Conservation (phyloP, 306 rosid species). For the Fagus sylvatica region DNA sequence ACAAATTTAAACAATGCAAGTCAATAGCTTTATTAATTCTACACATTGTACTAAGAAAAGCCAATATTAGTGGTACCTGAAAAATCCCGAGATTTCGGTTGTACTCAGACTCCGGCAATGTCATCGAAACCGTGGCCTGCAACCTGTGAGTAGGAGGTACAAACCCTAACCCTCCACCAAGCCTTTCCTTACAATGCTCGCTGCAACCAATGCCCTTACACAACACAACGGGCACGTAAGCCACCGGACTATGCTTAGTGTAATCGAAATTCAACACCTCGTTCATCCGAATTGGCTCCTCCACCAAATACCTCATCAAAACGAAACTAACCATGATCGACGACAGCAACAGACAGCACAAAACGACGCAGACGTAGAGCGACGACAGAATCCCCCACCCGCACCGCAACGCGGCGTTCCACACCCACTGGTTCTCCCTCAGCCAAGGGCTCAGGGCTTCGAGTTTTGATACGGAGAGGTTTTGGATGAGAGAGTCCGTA, state of each 20-base stretch:
- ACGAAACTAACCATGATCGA: constrained; percentile 55
- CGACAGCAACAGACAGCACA: constrained; percentile 48
- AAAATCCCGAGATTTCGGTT: constrained; percentile 82
- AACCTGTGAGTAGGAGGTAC: constrained; percentile 54
- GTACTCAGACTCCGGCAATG: constrained; percentile 75
- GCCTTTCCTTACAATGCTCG: constrained; percentile 26
- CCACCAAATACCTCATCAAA: constrained; percentile 49
- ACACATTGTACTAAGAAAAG: too few species aligned
- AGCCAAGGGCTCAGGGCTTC: constrained; percentile 31
- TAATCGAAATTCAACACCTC: constrained; percentile 71
- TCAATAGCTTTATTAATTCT: too few species aligned
- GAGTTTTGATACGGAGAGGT: constrained; percentile 18
- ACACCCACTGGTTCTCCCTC: constrained; percentile 43
- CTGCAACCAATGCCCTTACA: constrained; percentile 41
- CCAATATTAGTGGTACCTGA: constrained; percentile 44
- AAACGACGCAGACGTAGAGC: constrained; percentile 49
- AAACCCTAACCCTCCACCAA: constrained; percentile 33
- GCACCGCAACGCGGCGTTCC: constrained; percentile 51
- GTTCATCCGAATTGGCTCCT: constrained; percentile 56
- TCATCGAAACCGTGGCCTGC: constrained; percentile 43
- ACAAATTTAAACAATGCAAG: too few species aligned
- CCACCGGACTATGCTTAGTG: constrained; percentile 64
- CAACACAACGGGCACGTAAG: constrained; percentile 55
- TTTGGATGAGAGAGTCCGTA: constrained; percentile 26
- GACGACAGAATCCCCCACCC: constrained; percentile 75